Conservation (phyloP, 495 filamentous ascomycete genomes). For the Penicillium tannophilum region DNA sequence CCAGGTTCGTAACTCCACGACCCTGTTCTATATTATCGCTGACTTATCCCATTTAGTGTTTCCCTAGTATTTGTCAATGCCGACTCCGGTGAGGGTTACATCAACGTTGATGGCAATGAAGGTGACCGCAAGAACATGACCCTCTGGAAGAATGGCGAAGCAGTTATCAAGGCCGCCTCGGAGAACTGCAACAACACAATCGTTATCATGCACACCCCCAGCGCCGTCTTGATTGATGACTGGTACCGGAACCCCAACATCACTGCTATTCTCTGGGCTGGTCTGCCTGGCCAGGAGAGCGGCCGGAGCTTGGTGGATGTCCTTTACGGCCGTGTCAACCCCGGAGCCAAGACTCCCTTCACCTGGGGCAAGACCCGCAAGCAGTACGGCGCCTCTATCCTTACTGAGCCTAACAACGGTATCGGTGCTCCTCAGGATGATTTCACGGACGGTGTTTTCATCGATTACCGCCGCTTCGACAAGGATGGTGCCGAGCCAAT, state of each 20-base stretch:
- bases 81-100: constrained; percentile 84
- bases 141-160: constrained; percentile 80
- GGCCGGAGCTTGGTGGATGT: constrained; percentile 90
- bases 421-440: constrained; percentile 71
- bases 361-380: constrained; percentile 76
- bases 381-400: constrained; percentile 73
- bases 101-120: constrained; percentile 78
- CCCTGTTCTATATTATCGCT: background rate
- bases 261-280: constrained; percentile 92
- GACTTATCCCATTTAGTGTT: constrained; percentile 40
- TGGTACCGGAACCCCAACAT: constrained; percentile 88
- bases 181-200: constrained; percentile 85
- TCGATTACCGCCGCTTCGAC: constrained; percentile 94
- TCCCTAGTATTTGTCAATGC: constrained; percentile 90
- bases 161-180: constrained; percentile 75
- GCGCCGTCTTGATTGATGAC: constrained; percentile 74
- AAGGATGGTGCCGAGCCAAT: constrained; percentile 70
- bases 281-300: constrained; percentile 88
- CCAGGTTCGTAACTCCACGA: constrained; percentile 18
- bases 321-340: constrained; percentile 87
- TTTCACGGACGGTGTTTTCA: constrained; percentile 85
- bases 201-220: constrained; percentile 85
- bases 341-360: constrained; percentile 83
- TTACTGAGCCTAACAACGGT: constrained; percentile 76
- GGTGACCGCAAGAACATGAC: constrained; percentile 95